Evolutionary conservation across 2,329 filamentous ascomycete species (phyloP), one percentile per base, ranked within the genome.

Genomic region (Nemania sp.): DNA sequence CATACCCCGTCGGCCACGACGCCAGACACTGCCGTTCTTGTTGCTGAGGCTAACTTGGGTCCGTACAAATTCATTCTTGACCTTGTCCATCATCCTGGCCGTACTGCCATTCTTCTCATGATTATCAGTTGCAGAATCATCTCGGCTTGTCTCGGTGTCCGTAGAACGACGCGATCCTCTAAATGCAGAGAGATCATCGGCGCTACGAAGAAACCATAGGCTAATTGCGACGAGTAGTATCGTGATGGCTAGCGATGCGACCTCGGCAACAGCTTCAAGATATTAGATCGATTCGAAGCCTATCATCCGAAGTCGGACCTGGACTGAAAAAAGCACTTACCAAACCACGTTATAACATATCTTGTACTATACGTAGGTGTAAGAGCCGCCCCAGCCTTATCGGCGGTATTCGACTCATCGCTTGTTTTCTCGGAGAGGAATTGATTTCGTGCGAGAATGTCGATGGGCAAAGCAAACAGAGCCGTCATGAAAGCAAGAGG

Each of bases 401-500:
- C 44, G 3, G 11, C 5, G 5, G 22, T 11, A 2, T 8, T 8
- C 11, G 37, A 24, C 1, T 31, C 20, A 9, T 22, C 12, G 11
- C 40, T 22, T 19, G 45, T 8, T 36, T n/a, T 7, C 5, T 31
- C 12, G 8, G 44, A 41, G 5, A 6, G 39, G 20, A 54, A 2
- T 11, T 54, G 51, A 14, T 54, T 54, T 14, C 24, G 19, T 3
- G 49, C 2, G 2, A 54, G 34, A 2, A 30, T 26, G 17, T 57
- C 54, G 11, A 57, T 28, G n/a, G 44, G 52, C 2, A 56, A 33
- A 31, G 56, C 52, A 6, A 56, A 58, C 2, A 58, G 41, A 2
- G 39, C 42, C 4, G 52, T 46, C 15, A 56, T 14, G 12, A 56
- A 58, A 4, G 56, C 43, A 3, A 58, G 43, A 3, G 52, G 52